A percentile compares a stretch with the other conserved stretches of the same genome.
Conservation (phyloP, 768 basidiomycete genomes). For the Rhodotorula sphaerocarpa region DNA sequence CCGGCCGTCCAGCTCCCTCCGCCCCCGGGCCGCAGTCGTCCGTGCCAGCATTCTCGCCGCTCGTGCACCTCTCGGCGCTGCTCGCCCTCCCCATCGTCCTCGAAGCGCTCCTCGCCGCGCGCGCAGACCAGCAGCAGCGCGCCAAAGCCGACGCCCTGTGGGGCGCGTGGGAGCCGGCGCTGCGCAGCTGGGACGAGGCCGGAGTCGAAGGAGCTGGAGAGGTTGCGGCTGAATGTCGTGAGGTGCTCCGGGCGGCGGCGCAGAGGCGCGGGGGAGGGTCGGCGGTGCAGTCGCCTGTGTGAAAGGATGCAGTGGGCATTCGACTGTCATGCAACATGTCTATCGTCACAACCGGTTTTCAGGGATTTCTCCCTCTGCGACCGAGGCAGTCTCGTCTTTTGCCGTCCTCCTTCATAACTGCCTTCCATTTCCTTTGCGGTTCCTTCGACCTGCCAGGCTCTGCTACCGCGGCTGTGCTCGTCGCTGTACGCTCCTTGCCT, state of each 20-base stretch:
- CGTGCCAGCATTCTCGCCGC: conserved; percentile 11
- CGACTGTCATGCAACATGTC: too few relatives aligned
- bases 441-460: too few relatives aligned
- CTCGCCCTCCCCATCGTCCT: conserved; percentile 27
- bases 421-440: too few relatives aligned
- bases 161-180: conserved; percentile 37
- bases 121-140: neutral
- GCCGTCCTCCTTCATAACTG: too few relatives aligned
- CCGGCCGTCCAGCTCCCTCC: too few relatives aligned
- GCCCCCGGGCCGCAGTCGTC: neutral
- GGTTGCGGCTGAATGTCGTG: conserved; percentile 36
- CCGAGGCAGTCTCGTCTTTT: too few relatives aligned
- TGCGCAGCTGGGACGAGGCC: conserved; percentile 36
- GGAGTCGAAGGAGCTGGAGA: conserved; percentile 35
- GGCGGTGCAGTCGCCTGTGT: too few relatives aligned
- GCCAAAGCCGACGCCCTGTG: conserved; percentile 27
- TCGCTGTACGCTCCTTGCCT: too few relatives aligned
- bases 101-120: neutral
- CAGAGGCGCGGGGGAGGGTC: conserved; percentile 3
- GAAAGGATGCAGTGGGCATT: too few relatives aligned
- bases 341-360: too few relatives aligned
- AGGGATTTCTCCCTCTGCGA: too few relatives aligned
- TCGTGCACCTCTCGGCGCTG: conserved; percentile 26
- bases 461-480: too few relatives aligned
- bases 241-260: conserved; percentile 21